Conservation (phyloP, 2,329 filamentous ascomycete species). For the Pyricularia pennisetigena region DNA sequence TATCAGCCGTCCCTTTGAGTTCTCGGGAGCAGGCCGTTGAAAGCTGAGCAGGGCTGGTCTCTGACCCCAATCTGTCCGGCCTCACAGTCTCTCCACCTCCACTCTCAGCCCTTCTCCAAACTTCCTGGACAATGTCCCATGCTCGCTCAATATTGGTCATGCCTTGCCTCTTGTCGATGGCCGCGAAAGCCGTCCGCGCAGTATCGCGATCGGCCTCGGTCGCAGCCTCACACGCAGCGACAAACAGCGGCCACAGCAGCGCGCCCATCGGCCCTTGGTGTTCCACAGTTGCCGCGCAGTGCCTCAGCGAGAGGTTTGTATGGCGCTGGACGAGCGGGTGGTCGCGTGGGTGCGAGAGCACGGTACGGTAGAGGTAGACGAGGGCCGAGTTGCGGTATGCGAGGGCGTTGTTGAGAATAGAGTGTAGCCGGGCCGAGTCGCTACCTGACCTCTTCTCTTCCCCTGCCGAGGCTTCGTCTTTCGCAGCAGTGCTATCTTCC, state of each 20-base stretch:
- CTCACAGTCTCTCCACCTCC: constrained; percentile 12
- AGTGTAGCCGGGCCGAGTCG: constrained; percentile 33
- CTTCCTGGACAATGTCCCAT: constrained; percentile 50
- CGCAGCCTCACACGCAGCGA: constrained; percentile 50
- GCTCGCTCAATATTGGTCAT: constrained; percentile 56
- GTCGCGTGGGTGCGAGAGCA: constrained; percentile 35
- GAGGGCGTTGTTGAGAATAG: constrained; percentile 48
- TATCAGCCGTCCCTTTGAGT: constrained; percentile 19
- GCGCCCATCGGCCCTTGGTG: constrained; percentile 52
- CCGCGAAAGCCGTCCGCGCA: constrained; percentile 40
- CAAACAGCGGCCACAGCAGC: constrained; percentile 55
- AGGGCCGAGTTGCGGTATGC: constrained; percentile 50
- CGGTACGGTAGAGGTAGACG: constrained; percentile 46
- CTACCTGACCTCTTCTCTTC: constrained; percentile 8
- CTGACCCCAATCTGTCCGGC: constrained; percentile 11
- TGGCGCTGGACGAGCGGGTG: constrained; percentile 44
- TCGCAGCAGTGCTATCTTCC: constrained; percentile 3
- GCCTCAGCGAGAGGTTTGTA: constrained; percentile 35
- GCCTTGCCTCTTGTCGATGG: constrained; percentile 46
- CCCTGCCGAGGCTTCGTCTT: constrained; percentile 7
- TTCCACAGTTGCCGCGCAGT: constrained; percentile 44
- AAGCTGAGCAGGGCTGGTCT: not conserved
- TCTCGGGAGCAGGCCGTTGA: not conserved
- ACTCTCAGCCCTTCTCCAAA: constrained; percentile 45
- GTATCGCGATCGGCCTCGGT: constrained; percentile 37